These are phyloP conservation scores for Hypoxylon lienhwacheense DNA, from an alignment of 495 filamentous ascomycete genomes.

Conservation along the genomic window DNA sequence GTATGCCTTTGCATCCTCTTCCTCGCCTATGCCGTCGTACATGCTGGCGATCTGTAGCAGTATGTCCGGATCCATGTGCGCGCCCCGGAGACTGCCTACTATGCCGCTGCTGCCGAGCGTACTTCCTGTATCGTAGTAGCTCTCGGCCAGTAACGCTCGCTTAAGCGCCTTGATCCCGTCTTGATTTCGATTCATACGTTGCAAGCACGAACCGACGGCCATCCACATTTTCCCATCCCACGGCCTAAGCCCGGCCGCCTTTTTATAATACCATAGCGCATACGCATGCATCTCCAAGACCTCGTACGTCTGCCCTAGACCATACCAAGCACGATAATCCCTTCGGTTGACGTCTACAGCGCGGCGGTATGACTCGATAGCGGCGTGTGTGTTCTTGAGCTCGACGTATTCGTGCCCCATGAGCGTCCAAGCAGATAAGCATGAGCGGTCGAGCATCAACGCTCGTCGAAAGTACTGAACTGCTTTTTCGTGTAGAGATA, in stretches of 20 bases:
- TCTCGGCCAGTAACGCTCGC: slow-evolving; percentile 81
- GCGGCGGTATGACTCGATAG: slow-evolving; percentile 94
- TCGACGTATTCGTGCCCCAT: slow-evolving; percentile 99
- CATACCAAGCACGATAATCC: slow-evolving; percentile 98
- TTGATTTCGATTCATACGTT: slow-evolving; percentile 76
- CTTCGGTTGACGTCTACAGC: slow-evolving; percentile 96
- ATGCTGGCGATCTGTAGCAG: slow-evolving; percentile 86
- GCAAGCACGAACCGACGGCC: slow-evolving; percentile 87
- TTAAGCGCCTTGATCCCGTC: slow-evolving; percentile 95
- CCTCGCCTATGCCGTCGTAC: slow-evolving; percentile 76
- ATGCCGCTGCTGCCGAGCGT: slow-evolving; percentile 48
- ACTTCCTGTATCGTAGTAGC: slow-evolving; percentile 67
- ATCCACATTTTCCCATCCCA: slow-evolving; percentile 99
- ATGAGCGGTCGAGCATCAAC: slow-evolving; percentile 88
- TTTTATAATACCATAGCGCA: slow-evolving; percentile 95
- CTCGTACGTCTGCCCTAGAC: slow-evolving; percentile 95
- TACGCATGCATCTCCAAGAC: slow-evolving; percentile 98
- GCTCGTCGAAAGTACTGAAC: slow-evolving; percentile 97
- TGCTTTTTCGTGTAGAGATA: slow-evolving; percentile 95
- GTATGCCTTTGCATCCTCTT: slow-evolving; percentile 79
- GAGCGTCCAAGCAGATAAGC: slow-evolving; percentile 93
- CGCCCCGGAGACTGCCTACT: slow-evolving; percentile 39
- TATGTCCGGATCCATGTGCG: slow-evolving; percentile 85
- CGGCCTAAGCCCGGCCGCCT: slow-evolving; percentile 83
- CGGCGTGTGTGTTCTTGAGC: slow-evolving; percentile 98